Percentiles rank a stretch among this genome's conserved stretches.
These are phyloP conservation scores for Paraglomus occultum DNA, from an alignment of 192 early-diverging fungal species.

Conservation along the genomic window DNA sequence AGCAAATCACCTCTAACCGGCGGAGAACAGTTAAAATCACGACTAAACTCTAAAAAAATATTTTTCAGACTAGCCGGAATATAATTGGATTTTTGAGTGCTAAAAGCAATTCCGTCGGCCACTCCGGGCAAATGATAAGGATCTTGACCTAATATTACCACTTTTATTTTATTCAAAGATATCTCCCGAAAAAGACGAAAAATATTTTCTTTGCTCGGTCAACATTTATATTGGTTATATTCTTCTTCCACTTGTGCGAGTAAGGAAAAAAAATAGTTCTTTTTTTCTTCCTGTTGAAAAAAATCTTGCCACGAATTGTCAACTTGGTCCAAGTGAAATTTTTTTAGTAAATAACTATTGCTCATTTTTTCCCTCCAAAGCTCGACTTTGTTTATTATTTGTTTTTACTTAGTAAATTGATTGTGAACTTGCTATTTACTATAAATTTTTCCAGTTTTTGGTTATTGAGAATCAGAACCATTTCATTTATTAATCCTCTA, in stretches of 20 bases:
- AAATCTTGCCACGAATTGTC: no score
- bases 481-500: no score
- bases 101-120: conserved; percentile 23
- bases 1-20: conserved; percentile 16
- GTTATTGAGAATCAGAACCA: no score
- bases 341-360: no score
- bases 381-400: no score
- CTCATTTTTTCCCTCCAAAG: no score
- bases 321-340: no score
- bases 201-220: conserved; percentile 25
- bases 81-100: conserved; percentile 2
- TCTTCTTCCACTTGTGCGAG: not conserved
- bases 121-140: conserved; percentile 14
- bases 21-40: not conserved
- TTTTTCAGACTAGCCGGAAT: conserved; percentile 17
- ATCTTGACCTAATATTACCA: conserved; percentile 18
- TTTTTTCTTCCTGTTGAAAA: not conserved
- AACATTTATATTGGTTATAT: conserved; percentile 15
- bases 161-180: conserved; percentile 14
- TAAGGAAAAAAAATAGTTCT: conserved; percentile 13
- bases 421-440: no score
- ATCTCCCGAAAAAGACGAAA: conserved; percentile 22
- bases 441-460: no score
- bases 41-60: conserved; percentile 19
- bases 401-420: no score